A percentile compares a stretch with the other conserved stretches of the same genome.
Conservation (phyloP, 192 early-diverging fungal species). For the Gryganskiella cystojenkinii region DNA sequence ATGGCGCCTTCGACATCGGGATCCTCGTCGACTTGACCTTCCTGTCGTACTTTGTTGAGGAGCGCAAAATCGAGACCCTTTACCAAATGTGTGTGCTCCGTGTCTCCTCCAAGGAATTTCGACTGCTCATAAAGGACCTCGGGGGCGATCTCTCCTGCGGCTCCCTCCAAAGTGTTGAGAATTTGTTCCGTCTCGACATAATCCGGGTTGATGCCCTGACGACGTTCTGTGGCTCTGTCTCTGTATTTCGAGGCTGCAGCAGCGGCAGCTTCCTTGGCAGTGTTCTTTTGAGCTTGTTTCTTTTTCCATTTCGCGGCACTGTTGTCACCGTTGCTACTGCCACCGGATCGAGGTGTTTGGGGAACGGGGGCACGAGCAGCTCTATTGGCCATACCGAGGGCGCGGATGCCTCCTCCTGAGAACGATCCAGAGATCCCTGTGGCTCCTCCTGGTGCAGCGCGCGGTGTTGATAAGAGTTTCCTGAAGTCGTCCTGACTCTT, state of each 20-base stretch:
- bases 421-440: conserved; percentile 46
- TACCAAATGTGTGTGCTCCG: conserved; percentile 90
- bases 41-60: conserved; percentile 76
- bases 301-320: conserved; percentile 32
- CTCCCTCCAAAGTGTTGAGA: conserved; percentile 54
- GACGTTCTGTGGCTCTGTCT: conserved; percentile 92
- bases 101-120: conserved; percentile 91
- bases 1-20: conserved; percentile 52
- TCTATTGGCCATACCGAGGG: conserved; percentile 56
- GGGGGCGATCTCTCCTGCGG: conserved; percentile 56
- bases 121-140: conserved; percentile 75
- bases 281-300: conserved; percentile 28
- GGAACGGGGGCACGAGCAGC: conserved; percentile 21
- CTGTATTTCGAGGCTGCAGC: conserved; percentile 73
- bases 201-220: conserved; percentile 74
- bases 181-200: conserved; percentile 74
- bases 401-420: conserved; percentile 59
- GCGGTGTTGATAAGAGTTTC: conserved; percentile 78
- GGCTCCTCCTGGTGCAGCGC: conserved; percentile 49
- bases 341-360: conserved; percentile 25
- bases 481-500: conserved; percentile 85
- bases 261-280: conserved; percentile 30
- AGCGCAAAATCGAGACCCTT: conserved; percentile 92
- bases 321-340: no score
- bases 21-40: conserved; percentile 57